Base-by-base conservation (phyloP, 1,284 basidiomycete genomes). In the Taiwanofungus camphoratus region DNA sequence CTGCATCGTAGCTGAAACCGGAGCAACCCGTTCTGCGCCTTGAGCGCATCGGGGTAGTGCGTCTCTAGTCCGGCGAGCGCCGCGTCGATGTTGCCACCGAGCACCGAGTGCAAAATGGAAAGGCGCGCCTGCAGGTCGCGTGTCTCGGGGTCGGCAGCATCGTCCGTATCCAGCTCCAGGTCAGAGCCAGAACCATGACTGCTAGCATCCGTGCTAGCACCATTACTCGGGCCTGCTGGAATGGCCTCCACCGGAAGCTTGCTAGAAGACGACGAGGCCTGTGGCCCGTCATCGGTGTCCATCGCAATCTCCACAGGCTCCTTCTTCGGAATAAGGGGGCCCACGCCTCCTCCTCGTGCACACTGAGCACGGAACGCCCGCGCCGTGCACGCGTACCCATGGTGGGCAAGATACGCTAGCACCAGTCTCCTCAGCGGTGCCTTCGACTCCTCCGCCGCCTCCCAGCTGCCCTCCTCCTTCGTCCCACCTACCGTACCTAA, bases 1-100 rank as follows among this genome's bases (percentile, higher is more conserved):
- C 87, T 73, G 63, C 87, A 89, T 20, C 82, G 76, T 52, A 91
- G 62, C 59, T 85, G 87, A 66, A 90, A 84, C 22, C 76, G 62
- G 67, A 88, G 74, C 24, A 87, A 62, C 5, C 82, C 79, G 27
- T 75, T 71, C 44, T 86, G 78, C 22, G 74, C 71, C 46, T 74
- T 74, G n/a, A 90, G 66, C 15, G 85, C 84, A 6, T 61, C 56
- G 2, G 83, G 77, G 57, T 82, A 80, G 45, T 79, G 67, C 35
- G 61, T 64, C 46, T 65, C 63, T 4, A 77, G 75, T 47, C 77
- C 70, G 3, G 64, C 53, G 6, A 91, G 65, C n/a, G 85, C 86
- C 9, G 65, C 65, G 50, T 89, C 87, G 36, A 90, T 73, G 51
- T 89, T 74, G n/a, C 87, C 87, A 3, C 63, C 60, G 24, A 77